Evolutionary conservation across 805 yeast species (phyloP), one percentile per base, ranked within the genome.

Genomic region (Barnettozyma sp.): DNA sequence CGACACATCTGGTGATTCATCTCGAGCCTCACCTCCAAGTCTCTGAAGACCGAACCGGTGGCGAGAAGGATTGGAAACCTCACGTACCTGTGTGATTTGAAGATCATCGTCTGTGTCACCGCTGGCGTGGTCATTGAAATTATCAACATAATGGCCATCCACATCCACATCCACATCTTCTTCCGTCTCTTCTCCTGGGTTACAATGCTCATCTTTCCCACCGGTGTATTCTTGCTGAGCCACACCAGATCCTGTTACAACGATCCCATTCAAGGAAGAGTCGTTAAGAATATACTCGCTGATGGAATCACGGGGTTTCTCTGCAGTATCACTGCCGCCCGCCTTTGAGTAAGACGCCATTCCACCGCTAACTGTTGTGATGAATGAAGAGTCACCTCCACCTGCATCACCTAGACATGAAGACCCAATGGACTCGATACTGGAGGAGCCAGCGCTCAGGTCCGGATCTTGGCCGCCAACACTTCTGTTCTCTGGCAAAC

Each of bases 81-180:
- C 55, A 36, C 65, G 45, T 30, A 66, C 49, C 56, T 70, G 57
- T 6, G 71, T 57, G 54, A 72, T 59, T 24, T 62, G 62, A n/a
- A 62, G 33, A 25, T 60, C 67, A 39, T 60, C 65, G 26, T 40
- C 47, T n/a, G n/a, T n/a, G n/a, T n/a, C n/a, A n/a, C n/a, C n/a
- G n/a, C n/a, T n/a, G n/a, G n/a, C n/a, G n/a, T n/a, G n/a, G 6
- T 42, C 44, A n/a, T 33, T 42, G 7, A 26, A 34, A n/a, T 9
- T 22, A n/a, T 35, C 30, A 16, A 10, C 4, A 12, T 9, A 7
- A 25, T 16, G 11, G 18, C 18, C 18, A 5, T 16, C 18, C 8
- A 8, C 8, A 4, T 14, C 10, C 14, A 17, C 15, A 4, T 27
- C 20, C n/a, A 13, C 15, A 8, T 11, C 14, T 22, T 35, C 25